A percentile compares a stretch with the other conserved stretches of the same genome.
phyloP scores from a whole-genome alignment of 495 filamentous ascomycete species.

The Neurospora discreta region DNA sequence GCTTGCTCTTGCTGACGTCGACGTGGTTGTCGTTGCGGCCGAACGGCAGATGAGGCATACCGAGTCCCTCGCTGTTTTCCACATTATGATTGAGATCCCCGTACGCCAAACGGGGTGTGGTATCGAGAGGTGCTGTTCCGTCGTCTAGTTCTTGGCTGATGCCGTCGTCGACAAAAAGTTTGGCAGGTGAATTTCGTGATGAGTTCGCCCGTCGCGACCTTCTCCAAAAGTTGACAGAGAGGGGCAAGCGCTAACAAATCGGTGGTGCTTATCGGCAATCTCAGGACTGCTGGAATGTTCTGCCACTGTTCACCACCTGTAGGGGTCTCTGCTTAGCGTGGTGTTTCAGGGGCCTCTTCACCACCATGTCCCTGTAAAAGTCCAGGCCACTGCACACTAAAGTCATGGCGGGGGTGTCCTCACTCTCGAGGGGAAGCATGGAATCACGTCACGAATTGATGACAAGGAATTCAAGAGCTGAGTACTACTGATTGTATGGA shows the following conservation, averaged over 20 bases:
- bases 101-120: neutral
- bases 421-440: neutral
- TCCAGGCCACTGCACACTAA: neutral
- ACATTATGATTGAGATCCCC: slow-evolving; percentile 16
- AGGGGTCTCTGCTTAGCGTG: neutral
- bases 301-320: slow-evolving; percentile 4
- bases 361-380: neutral
- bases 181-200: neutral
- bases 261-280: neutral
- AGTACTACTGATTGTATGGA: neutral
- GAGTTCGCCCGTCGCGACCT: neutral
- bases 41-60: slow-evolving; percentile 26
- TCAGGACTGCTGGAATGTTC: slow-evolving; percentile 1
- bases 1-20: slow-evolving; percentile 2
- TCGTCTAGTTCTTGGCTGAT: neutral
- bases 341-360: neutral
- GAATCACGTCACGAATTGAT: neutral
- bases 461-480: neutral
- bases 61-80: slow-evolving; percentile 21
- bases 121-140: neutral
- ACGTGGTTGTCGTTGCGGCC: neutral
- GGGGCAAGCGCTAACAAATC: neutral
- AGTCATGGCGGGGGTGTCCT: neutral
- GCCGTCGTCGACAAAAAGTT: neutral
- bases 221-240: neutral